These are phyloP conservation scores for Phytophthora lateralis DNA, from an alignment of 352 stramenopile genomes.

Conservation along the genomic window DNA sequence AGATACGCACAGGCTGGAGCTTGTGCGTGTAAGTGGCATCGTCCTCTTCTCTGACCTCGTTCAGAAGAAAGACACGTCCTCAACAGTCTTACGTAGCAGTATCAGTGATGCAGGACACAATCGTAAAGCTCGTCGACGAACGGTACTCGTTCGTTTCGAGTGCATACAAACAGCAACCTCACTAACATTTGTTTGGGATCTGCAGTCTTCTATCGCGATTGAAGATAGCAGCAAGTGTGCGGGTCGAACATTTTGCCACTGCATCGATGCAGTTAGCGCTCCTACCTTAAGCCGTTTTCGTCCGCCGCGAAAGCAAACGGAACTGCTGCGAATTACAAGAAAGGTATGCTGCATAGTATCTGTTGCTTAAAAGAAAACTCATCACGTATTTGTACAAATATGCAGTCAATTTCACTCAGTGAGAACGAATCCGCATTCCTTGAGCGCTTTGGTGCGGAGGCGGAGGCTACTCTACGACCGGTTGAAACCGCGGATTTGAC, in stretches of 20 bases:
- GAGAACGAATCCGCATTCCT: slow-evolving; percentile 65
- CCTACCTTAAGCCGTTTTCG: slow-evolving; percentile 19
- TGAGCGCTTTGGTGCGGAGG: slow-evolving; percentile 57
- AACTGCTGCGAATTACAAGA: slow-evolving; percentile 63
- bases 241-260: slow-evolving; percentile 56
- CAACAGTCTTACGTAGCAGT: neutral
- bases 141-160: slow-evolving; percentile 3
- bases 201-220: slow-evolving; percentile 19
- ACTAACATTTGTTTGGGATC: neutral
- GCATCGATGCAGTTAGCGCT: slow-evolving; percentile 27
- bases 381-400: neutral
- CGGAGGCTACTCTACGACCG: slow-evolving; percentile 43
- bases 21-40: slow-evolving; percentile 58
- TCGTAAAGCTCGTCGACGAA: slow-evolving; percentile 8
- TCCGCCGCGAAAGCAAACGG: slow-evolving; percentile 25
- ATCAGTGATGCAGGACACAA: neutral
- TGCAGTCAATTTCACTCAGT: slow-evolving; percentile 61
- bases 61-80: slow-evolving; percentile 19
- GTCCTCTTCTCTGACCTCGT: slow-evolving; percentile 64
- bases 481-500: slow-evolving; percentile 15
- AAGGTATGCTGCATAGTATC: slow-evolving; percentile 39
- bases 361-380: neutral
- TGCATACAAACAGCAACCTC: neutral
- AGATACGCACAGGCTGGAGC: slow-evolving; percentile 51
- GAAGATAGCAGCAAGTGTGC: slow-evolving; percentile 40